phyloP scores from a whole-genome alignment of 306 rosid genomes.

The Vicia villosa region DNA sequence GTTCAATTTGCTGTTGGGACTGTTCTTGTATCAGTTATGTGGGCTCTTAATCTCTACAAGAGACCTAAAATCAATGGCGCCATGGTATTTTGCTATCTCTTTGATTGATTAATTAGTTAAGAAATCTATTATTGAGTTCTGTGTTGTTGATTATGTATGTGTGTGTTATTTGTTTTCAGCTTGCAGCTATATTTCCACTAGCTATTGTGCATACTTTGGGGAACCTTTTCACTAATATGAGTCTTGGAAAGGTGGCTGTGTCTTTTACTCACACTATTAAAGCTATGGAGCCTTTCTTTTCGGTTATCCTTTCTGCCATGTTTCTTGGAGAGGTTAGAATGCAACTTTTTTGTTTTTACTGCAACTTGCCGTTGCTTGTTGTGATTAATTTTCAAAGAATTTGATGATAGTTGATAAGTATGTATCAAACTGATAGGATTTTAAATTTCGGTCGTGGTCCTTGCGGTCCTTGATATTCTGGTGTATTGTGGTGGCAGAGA shows the following conservation, averaged over 20 bases:
- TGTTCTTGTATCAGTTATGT: constrained; percentile 66
- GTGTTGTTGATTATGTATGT: constrained; percentile 14
- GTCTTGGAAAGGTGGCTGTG: constrained; percentile 98
- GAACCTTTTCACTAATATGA: constrained; percentile 96
- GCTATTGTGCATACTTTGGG: constrained; percentile 88
- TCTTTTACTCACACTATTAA: constrained; percentile 98
- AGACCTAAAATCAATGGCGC: constrained; percentile 71
- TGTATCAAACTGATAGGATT: not conserved
- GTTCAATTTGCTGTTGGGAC: constrained; percentile 84
- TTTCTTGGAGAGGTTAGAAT: constrained; percentile 88
- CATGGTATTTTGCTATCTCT: constrained; percentile 55
- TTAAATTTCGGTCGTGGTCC: not conserved
- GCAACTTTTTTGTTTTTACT: not conserved
- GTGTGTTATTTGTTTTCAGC: constrained; percentile 56
- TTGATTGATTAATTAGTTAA: not conserved
- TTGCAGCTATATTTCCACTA: constrained; percentile 76
- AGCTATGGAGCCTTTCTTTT: constrained; percentile 97
- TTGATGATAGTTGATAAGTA: constrained; percentile 10
- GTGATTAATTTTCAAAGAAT: not conserved
- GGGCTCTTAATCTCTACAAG: constrained; percentile 88
- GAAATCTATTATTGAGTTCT: constrained; percentile 2
- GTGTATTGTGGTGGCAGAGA: not conserved
- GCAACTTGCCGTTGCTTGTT: not conserved
- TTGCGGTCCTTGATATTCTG: no score
- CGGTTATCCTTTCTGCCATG: constrained; percentile 92